Evolutionary conservation across 2,329 filamentous ascomycete genomes (phyloP), one percentile per base, ranked within the genome.

Genomic region (Eurotiales sp.): DNA sequence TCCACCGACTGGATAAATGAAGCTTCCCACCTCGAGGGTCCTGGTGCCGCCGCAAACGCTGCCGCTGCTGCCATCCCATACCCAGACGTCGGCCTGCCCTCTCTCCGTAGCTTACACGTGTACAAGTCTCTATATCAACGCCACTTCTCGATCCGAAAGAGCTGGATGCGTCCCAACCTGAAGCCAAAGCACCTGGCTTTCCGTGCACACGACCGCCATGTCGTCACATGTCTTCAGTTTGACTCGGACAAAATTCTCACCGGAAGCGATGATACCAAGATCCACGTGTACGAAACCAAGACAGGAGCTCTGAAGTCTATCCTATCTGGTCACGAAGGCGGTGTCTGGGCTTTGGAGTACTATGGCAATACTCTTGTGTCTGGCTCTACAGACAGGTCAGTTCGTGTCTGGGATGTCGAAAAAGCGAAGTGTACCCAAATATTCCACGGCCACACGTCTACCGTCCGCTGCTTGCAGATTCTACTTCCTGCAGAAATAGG

Each of bases 321-420:
- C 57, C 82, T 99, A 2, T 86, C 91, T 62, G 93, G 93, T 2
- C 93, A 99, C 60, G 93, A 99, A 69, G 93, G 93, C 29, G 93
- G 93, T 41, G 93, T 99, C 1, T 99, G 93, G 93, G 93, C 93
- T 25, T 74, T 99, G 48, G 91, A 97, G 68, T 99, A 97, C 65
- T 86, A 96, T 65, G 92, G 91, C 46, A 96, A 97, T 65, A 90
- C 88, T 14, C 75, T 99, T 17, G 93, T 99, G 2, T 99, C 93
- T 14, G 93, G 93, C 2, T 96, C 91, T 6, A 99, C 93, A 0
- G 93, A 99, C 70, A 81, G 93, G 42, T 95, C 93, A 10, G 93
- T 99, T n/a, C 85, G 93, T n/a, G 92, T 99, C 0, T 99, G 93
- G 93, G 92, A 99, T 66, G 96, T 99, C 57, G 90, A 95, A 64